phyloP scores from a whole-genome alignment of 176 grass and related monocot genomes.

The Aegilops longissima region DNA sequence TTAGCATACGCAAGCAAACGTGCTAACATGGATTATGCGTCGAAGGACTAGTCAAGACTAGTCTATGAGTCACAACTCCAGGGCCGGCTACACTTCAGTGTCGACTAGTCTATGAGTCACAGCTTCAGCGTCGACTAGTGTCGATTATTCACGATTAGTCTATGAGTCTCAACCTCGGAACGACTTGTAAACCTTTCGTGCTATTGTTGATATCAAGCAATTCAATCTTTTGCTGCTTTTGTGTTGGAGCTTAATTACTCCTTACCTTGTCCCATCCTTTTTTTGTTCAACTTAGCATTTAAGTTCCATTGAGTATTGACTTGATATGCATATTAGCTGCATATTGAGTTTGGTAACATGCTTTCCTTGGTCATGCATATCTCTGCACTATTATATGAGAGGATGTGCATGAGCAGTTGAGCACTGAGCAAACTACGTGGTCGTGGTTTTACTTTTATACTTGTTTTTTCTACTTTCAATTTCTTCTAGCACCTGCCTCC shows the following conservation, averaged over 20 bases:
- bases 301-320: not conserved
- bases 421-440: not conserved
- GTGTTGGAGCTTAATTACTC: not conserved
- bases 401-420: not conserved
- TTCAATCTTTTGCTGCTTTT: slow-evolving; percentile 7
- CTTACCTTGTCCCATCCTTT: not conserved
- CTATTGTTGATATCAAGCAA: not conserved
- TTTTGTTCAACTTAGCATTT: not conserved
- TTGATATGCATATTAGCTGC: not conserved
- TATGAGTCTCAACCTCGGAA: no score
- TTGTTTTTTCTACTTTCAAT: not conserved
- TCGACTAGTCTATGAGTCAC: no score
- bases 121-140: no score
- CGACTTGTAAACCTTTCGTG: no score
- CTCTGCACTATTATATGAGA: not conserved
- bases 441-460: not conserved
- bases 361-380: not conserved
- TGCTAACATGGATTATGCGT: no score
- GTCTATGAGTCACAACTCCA: no score
- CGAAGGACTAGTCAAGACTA: no score
- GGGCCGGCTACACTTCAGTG: no score
- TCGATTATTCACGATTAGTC: no score
- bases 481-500: slow-evolving; percentile 3
- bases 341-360: not conserved
- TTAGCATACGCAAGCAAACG: not conserved